phyloP scores from a whole-genome alignment of 345 rosid genomes.

The Ceriops tagal region DNA sequence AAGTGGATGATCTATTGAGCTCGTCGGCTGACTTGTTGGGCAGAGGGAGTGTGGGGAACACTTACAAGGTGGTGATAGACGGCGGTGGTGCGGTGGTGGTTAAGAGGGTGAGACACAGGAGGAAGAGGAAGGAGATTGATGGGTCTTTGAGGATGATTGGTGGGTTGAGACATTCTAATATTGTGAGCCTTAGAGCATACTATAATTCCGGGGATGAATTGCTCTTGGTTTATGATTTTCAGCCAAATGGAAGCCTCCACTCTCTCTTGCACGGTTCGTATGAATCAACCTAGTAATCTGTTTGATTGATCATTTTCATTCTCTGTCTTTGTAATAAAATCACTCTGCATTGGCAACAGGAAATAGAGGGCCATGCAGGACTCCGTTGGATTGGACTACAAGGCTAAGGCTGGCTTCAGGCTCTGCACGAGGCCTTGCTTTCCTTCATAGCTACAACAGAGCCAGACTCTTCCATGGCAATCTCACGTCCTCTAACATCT shows the following conservation, averaged over 20 bases:
- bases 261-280: conserved; percentile 37
- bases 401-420: conserved; percentile 42
- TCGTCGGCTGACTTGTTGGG: conserved; percentile 50
- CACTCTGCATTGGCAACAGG: conserved; percentile 12
- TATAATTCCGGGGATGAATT: conserved; percentile 31
- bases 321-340: not conserved
- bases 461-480: conserved; percentile 39
- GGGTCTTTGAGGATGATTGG: conserved; percentile 33
- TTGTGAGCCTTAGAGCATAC: conserved; percentile 41
- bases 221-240: conserved; percentile 41
- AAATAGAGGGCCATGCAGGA: conserved; percentile 44
- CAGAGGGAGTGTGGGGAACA: conserved; percentile 39
- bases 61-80: conserved; percentile 40
- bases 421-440: conserved; percentile 39
- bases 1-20: conserved; percentile 36
- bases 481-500: conserved; percentile 37
- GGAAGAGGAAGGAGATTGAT: conserved; percentile 30
- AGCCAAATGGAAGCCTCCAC: conserved; percentile 38
- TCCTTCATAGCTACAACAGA: conserved; percentile 31
- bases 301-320: not conserved
- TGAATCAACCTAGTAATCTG: not conserved
- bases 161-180: conserved; percentile 31
- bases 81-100: conserved; percentile 34
- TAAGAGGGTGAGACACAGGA: conserved; percentile 40
- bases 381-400: conserved; percentile 32